Conservation (phyloP, 1,284 basidiomycete species). For the Trametes versicolor region DNA sequence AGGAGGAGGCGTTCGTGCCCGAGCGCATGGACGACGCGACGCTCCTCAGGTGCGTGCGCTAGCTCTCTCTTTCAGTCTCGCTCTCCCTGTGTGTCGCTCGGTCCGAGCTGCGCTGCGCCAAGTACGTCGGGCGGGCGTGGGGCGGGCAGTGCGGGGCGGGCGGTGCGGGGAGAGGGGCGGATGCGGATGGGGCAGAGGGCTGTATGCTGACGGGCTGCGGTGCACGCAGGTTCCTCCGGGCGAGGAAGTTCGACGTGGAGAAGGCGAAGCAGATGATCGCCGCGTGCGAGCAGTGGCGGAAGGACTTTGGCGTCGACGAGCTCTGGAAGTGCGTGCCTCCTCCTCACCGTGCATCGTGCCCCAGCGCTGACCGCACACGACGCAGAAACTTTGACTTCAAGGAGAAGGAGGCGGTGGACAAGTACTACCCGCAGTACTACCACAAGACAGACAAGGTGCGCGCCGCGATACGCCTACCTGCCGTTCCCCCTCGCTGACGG, state of each 20-base stretch:
- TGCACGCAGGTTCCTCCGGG: slow-evolving; percentile 82
- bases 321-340: slow-evolving; percentile 76
- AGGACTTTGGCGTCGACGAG: slow-evolving; percentile 89
- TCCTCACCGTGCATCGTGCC: slow-evolving; percentile 5
- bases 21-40: slow-evolving; percentile 85
- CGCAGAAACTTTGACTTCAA: slow-evolving; percentile 88
- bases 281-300: slow-evolving; percentile 90
- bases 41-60: slow-evolving; percentile 67
- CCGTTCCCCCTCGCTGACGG: background rate
- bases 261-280: slow-evolving; percentile 90
- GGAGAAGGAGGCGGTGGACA: slow-evolving; percentile 87
- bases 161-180: slow-evolving; percentile 8
- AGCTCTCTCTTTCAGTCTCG: slow-evolving; percentile 3
- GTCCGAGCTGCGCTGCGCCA: too few relatives aligned
- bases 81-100: background rate
- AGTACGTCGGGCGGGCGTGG: too few relatives aligned
- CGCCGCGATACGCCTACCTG: background rate
- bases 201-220: background rate
- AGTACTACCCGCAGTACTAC: slow-evolving; percentile 96
- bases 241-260: slow-evolving; percentile 90
- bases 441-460: slow-evolving; percentile 94
- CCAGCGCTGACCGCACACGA: slow-evolving; percentile 3
- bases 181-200: background rate
- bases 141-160: background rate
- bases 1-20: slow-evolving; percentile 68